Evolutionary conservation across 495 filamentous ascomycete species (phyloP).

Genomic region (Penicillium diatomitis): DNA sequence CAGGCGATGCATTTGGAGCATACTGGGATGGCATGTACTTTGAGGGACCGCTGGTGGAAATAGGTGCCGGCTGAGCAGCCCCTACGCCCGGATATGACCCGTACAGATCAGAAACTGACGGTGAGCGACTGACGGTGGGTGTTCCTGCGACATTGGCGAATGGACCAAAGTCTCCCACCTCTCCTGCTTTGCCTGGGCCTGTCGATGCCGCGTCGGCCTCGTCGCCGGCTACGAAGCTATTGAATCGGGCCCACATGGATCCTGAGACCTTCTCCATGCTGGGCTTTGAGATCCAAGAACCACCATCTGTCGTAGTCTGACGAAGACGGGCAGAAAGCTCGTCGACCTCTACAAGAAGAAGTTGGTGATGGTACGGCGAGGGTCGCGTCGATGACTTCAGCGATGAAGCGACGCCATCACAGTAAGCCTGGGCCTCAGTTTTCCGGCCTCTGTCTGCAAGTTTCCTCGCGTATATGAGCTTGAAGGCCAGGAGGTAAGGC

Average conservation of each 20-base stretch:
- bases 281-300: slow-evolving; percentile 80
- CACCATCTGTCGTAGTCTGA: slow-evolving; percentile 67
- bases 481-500: slow-evolving; percentile 83
- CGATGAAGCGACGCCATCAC: slow-evolving; percentile 70
- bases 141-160: slow-evolving; percentile 75
- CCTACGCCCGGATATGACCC: slow-evolving; percentile 41
- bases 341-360: slow-evolving; percentile 66
- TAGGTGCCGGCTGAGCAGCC: slow-evolving; percentile 25
- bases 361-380: slow-evolving; percentile 73
- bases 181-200: slow-evolving; percentile 47
- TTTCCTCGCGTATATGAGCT: slow-evolving; percentile 73
- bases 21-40: slow-evolving; percentile 55
- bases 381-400: slow-evolving; percentile 74
- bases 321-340: slow-evolving; percentile 74
- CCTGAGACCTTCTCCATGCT: slow-evolving; percentile 91
- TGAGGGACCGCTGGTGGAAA: slow-evolving; percentile 41
- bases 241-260: slow-evolving; percentile 82
- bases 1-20: slow-evolving; percentile 39
- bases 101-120: slow-evolving; percentile 70
- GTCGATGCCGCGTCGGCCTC: slow-evolving; percentile 57
- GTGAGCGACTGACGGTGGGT: slow-evolving; percentile 72
- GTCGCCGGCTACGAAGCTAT: slow-evolving; percentile 88
- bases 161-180: slow-evolving; percentile 53
- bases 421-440: slow-evolving; percentile 81
- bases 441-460: slow-evolving; percentile 77